phyloP scores from a whole-genome alignment of 1,284 basidiomycete species.

The Cryptococcus depauperatus region DNA sequence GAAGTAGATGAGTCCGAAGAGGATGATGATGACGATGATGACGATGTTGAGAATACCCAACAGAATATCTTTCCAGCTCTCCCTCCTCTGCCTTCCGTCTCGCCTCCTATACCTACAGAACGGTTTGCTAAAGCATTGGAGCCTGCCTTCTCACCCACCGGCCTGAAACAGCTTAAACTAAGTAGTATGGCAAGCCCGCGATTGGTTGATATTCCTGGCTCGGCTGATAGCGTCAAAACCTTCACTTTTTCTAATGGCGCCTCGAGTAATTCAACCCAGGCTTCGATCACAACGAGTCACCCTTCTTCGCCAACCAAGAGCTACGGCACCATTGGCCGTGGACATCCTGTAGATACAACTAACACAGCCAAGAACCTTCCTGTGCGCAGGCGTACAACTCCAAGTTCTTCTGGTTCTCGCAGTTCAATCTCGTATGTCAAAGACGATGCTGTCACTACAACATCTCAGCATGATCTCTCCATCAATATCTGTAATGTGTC shows the following conservation, averaged over 20 bases:
- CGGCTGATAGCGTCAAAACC: slow-evolving; percentile 1
- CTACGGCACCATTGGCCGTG: slow-evolving; percentile 30
- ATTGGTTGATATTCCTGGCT: neutral
- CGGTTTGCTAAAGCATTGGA: neutral
- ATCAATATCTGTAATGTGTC: too few relatives aligned
- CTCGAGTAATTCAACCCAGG: too few relatives aligned
- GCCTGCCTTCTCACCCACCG: slow-evolving; percentile 1
- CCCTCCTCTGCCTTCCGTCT: neutral
- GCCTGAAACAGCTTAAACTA: slow-evolving; percentile 34
- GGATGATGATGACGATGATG: too few relatives aligned
- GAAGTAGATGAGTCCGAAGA: slow-evolving; percentile 41
- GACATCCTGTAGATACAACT: too few relatives aligned
- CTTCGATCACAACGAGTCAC: neutral
- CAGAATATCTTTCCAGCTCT: neutral
- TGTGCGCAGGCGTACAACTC: slow-evolving; percentile 7
- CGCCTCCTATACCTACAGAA: neutral
- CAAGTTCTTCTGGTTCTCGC: slow-evolving; percentile 15
- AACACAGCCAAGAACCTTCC: too few relatives aligned
- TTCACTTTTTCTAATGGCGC: slow-evolving; percentile 10
- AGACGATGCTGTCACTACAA: too few relatives aligned
- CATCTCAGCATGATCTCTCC: too few relatives aligned
- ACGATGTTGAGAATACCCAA: too few relatives aligned
- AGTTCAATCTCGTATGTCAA: slow-evolving; percentile 40
- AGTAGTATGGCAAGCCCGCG: slow-evolving; percentile 15
- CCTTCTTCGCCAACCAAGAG: slow-evolving; percentile 24